Percentiles rank a stretch among this genome's conserved stretches.
Conservation (phyloP, 768 basidiomycete species). For the Albatrellus ellisii region DNA sequence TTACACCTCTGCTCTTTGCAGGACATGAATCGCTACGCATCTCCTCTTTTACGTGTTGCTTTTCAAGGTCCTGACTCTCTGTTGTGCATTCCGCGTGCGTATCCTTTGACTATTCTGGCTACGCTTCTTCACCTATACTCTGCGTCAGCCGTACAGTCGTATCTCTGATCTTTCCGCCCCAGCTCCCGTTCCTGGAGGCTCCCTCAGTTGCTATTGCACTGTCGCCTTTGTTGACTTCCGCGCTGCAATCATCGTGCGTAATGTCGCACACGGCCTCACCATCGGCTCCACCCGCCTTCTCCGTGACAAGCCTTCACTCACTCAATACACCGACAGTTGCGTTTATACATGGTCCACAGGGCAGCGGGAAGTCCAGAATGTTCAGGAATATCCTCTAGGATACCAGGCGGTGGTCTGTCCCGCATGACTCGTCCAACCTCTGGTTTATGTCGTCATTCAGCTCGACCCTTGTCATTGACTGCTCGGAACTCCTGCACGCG, state of each 20-base stretch:
- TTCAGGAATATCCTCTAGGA: conserved; percentile 39
- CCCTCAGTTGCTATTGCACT: conserved; percentile 48
- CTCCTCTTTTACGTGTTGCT: conserved; percentile 53
- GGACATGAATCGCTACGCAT: conserved; percentile 88
- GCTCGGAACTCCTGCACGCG: conserved; percentile 56
- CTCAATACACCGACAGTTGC: conserved; percentile 45
- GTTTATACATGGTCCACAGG: conserved; percentile 75
- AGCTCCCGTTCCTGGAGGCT: conserved; percentile 47
- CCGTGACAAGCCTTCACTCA: not conserved
- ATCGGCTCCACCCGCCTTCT: conserved; percentile 19
- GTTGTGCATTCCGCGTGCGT: conserved; percentile 63
- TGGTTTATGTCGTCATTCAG: conserved; percentile 1
- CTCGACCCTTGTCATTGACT: conserved; percentile 65
- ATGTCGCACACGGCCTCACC: conserved; percentile 55
- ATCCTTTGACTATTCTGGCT: not conserved
- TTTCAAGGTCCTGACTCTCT: conserved; percentile 87
- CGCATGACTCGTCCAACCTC: not conserved
- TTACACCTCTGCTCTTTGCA: no score
- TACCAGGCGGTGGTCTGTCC: conserved; percentile 32
- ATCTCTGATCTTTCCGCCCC: conserved; percentile 58
- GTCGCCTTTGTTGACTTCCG: conserved; percentile 50
- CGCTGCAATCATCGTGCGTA: conserved; percentile 72
- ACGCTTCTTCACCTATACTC: conserved; percentile 3
- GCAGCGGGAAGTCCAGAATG: conserved; percentile 65
- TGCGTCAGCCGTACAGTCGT: conserved; percentile 62